A percentile compares a stretch with the other conserved stretches of the same genome.
These are phyloP conservation scores for Pholiota microspora DNA, from an alignment of 768 basidiomycete species.

Conservation along the genomic window DNA sequence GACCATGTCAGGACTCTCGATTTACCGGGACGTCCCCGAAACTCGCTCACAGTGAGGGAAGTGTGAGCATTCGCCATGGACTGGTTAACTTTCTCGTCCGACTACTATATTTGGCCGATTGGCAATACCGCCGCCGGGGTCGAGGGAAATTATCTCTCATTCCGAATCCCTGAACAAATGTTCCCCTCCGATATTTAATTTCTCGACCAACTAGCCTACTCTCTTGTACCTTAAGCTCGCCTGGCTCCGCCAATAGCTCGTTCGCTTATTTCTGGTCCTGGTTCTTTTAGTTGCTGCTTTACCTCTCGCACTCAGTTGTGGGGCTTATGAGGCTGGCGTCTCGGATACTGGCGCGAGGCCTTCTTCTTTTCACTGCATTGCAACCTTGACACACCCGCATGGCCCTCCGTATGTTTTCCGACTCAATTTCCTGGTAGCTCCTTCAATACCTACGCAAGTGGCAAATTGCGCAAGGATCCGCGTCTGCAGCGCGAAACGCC, in stretches of 20 bases:
- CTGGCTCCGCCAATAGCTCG: not conserved
- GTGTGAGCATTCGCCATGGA: not conserved
- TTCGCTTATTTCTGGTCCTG: not conserved
- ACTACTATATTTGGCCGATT: not conserved
- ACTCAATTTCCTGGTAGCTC: constrained; percentile 13
- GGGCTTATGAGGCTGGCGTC: not conserved
- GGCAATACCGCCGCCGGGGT: not conserved
- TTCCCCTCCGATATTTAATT: not conserved
- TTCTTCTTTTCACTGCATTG: not conserved
- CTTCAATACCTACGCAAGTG: constrained; percentile 6
- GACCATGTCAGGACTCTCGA: constrained; percentile 2
- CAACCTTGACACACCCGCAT: not conserved
- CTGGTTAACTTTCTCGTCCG: not conserved
- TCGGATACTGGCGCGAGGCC: not conserved
- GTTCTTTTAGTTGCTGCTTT: no score
- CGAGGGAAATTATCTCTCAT: not conserved
- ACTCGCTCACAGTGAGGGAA: constrained; percentile 2
- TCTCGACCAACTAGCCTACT: not conserved
- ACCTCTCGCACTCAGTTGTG: not conserved
- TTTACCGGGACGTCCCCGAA: constrained; percentile 6
- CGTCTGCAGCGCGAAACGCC: constrained; percentile 17
- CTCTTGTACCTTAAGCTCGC: not conserved
- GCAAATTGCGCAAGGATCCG: constrained; percentile 7
- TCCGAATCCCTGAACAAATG: not conserved
- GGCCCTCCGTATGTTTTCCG: constrained; percentile 4